These are phyloP conservation scores for Aegilops bicornis DNA, from an alignment of 176 grass and related monocot species.

Conservation along the genomic window DNA sequence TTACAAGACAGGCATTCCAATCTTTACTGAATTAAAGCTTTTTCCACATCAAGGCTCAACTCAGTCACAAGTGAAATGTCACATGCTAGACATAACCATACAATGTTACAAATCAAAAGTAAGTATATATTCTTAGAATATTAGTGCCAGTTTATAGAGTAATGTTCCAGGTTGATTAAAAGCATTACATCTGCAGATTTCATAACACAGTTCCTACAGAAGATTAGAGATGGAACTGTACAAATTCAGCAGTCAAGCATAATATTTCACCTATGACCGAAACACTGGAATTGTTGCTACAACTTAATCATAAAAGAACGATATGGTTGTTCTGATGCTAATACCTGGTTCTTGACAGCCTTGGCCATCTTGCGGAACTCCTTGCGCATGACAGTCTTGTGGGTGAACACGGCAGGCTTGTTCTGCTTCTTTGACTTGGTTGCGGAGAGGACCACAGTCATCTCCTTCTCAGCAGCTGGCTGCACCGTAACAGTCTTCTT, in stretches of 20 bases:
- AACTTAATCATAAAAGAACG: background rate
- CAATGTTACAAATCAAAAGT: background rate
- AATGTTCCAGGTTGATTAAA: background rate
- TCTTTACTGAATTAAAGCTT: background rate
- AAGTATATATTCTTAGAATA: background rate
- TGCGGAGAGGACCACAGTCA: conserved; percentile 47
- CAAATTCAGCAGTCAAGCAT: background rate
- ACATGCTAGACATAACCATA: background rate
- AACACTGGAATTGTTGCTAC: background rate
- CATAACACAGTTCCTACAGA: background rate
- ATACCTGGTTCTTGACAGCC: conserved; percentile 85
- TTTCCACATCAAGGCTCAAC: background rate
- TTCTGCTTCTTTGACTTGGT: conserved; percentile 82
- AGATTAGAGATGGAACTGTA: background rate
- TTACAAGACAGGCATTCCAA: background rate
- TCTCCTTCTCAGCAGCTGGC: conserved; percentile 47
- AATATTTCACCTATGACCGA: conserved; percentile 14
- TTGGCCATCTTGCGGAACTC: conserved; percentile 84
- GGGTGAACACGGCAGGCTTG: conserved; percentile 45
- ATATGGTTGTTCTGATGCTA: background rate
- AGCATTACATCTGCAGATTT: background rate
- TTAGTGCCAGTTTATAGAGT: background rate
- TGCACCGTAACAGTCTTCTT: conserved; percentile 66
- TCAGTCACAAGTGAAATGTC: background rate
- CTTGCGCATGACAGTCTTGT: conserved; percentile 75